phyloP scores from a whole-genome alignment of 2,329 filamentous ascomycete species.

The Trichophyton benhamiae region DNA sequence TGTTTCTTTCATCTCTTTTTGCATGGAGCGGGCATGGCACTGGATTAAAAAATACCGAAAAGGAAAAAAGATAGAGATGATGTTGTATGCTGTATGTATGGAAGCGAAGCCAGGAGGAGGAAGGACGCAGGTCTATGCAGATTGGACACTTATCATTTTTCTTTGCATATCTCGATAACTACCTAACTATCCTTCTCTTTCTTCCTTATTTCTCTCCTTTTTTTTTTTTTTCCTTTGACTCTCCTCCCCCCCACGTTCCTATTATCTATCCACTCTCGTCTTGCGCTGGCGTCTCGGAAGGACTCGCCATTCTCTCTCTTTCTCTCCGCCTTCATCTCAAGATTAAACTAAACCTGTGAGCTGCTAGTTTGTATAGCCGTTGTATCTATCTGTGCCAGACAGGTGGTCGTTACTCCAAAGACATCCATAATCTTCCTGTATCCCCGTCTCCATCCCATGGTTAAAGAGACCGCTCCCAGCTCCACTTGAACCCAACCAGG shows the following conservation, averaged over 20 bases:
- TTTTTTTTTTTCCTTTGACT: not conserved
- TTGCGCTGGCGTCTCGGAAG: not conserved
- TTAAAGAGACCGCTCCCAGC: not conserved
- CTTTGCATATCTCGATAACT: not conserved
- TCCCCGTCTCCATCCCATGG: too few species aligned
- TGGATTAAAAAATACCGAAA: not conserved
- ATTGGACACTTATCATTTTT: not conserved
- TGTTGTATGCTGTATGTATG: not conserved
- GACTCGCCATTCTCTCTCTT: not conserved
- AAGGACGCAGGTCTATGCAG: not conserved
- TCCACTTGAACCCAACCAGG: not conserved
- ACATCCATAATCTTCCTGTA: not conserved
- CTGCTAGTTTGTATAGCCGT: not conserved
- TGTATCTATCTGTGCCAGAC: too few species aligned
- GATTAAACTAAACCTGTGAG: not conserved
- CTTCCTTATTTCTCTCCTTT: too few species aligned
- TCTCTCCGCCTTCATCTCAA: not conserved
- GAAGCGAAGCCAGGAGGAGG: not conserved
- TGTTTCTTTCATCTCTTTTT: not conserved
- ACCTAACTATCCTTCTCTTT: not conserved
- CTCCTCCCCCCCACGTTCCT: not conserved
- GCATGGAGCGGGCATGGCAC: constrained; percentile 2
- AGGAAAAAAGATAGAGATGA: not conserved
- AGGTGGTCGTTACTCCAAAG: not conserved
- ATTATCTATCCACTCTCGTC: not conserved